Base-by-base conservation (phyloP, 163 green algal genomes). In the Chloroidium sp. region DNA sequence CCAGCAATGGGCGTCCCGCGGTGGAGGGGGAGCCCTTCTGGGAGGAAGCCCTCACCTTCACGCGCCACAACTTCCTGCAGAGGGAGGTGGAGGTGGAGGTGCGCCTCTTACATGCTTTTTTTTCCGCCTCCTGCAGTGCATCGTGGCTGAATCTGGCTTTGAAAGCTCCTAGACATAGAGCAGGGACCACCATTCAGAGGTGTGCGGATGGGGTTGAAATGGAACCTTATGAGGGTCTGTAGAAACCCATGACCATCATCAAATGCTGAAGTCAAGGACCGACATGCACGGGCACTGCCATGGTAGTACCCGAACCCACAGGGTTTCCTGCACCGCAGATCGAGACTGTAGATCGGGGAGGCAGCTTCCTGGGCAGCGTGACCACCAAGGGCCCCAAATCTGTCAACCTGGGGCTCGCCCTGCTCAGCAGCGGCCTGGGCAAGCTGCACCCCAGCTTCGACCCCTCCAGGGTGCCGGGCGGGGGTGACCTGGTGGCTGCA, bases 1-100 rank as follows among this genome's bases (percentile, higher is more conserved):
- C 36, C 36, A 36, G 36, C 36, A 36, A 36, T 36, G 36, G 36
- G 36, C 36, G 36, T 36, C 87, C 93, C 57, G 1, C 62, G 68
- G 62, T 75, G 75, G 67, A 72, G n/a, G 61, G 61, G 3, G 95
- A 98, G 88, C 91, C 92, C 0, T 95, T 87, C 81, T 90, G 86
- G 1, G 90, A 95, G 4, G 94, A 98, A 79, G 94, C 95, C 1
- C 84, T 95, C n/a, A 74, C 80, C 0, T 97, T 95, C 86, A 94
- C 92, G 1, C 91, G 95, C 36, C 84, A 93, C 64, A 76, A 87
- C 68, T 87, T 93, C 68, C 67, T 86, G 61, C 86, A 91, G 80
- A 80, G 86, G 67, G 88, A 91, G 77, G 85, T 89, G 12, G 82
- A 72, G 67, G 10, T 72, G 6, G 67, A 72, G 67, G 67, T 72